Evolutionary conservation across 768 basidiomycete genomes (phyloP).

Genomic region (Neoboletus brunneissimus): DNA sequence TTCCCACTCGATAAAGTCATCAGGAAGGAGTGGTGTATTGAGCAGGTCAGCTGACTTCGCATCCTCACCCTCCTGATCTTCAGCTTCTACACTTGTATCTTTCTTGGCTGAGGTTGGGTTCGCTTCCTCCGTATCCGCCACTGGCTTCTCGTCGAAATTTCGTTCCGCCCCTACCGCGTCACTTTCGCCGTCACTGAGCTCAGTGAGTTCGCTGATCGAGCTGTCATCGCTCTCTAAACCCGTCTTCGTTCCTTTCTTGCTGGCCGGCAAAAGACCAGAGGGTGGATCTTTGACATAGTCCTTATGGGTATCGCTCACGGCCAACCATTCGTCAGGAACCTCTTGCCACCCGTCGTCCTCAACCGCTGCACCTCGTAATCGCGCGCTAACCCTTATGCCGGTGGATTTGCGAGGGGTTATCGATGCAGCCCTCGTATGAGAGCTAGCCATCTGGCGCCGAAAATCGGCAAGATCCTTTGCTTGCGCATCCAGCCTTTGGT

Average conservation of each 20-base stretch:
- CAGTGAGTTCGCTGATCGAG: constrained; percentile 72
- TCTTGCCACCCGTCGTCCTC: constrained; percentile 75
- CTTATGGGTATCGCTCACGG: constrained; percentile 18
- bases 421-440: constrained; percentile 13
- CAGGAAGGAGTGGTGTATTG: constrained; percentile 31
- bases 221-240: constrained; percentile 62
- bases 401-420: constrained; percentile 32
- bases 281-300: constrained; percentile 11
- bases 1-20: constrained; percentile 86
- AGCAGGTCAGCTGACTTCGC: neutral
- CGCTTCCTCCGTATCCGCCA: constrained; percentile 1
- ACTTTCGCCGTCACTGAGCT: constrained; percentile 53
- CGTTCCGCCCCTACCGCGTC: constrained; percentile 21
- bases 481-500: constrained; percentile 63
- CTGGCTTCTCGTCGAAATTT: neutral
- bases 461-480: constrained; percentile 66
- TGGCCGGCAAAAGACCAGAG: constrained; percentile 4
- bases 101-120: neutral
- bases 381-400: constrained; percentile 65
- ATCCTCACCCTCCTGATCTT: constrained; percentile 3
- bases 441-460: constrained; percentile 42
- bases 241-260: constrained; percentile 36
- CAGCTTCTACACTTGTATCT: neutral
- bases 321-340: constrained; percentile 72
- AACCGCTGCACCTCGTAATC: constrained; percentile 52